Evolutionary conservation across 495 filamentous ascomycete species (phyloP).

Genomic region (Cercophora sp.): DNA sequence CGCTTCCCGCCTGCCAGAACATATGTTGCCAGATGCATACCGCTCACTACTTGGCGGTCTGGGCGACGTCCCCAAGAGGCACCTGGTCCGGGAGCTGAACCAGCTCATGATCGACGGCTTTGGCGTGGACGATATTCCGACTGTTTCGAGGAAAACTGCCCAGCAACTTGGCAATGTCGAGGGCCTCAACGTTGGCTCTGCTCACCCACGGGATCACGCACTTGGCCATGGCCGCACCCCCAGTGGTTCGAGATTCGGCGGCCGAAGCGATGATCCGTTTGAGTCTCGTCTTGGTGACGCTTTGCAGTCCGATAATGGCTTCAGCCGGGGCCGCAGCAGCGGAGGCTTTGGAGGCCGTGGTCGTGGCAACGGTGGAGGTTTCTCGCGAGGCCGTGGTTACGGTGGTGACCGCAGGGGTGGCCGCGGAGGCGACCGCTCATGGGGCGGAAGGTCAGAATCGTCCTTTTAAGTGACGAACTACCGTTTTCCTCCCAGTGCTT

Average conservation of each 20-base stretch:
- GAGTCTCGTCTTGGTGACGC: slow-evolving; percentile 17
- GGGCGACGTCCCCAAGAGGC: slow-evolving; percentile 33
- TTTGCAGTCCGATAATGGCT: slow-evolving; percentile 14
- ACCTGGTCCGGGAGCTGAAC: slow-evolving; percentile 56
- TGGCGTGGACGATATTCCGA: slow-evolving; percentile 56
- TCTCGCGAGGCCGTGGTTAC: background rate
- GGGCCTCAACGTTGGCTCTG: slow-evolving; percentile 23
- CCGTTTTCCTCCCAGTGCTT: too few species aligned
- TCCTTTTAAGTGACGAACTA: too few species aligned
- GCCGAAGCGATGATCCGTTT: slow-evolving; percentile 4
- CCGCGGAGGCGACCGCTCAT: background rate
- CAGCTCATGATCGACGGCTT: slow-evolving; percentile 57
- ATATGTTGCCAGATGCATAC: slow-evolving; percentile 38
- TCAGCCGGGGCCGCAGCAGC: background rate
- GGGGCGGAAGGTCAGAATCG: too few species aligned
- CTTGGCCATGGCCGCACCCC: slow-evolving; percentile 1
- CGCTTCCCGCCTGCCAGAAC: slow-evolving; percentile 26
- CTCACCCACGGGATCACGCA: background rate
- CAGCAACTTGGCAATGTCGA: slow-evolving; percentile 30
- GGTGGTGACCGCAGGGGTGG: background rate
- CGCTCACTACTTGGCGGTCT: slow-evolving; percentile 46
- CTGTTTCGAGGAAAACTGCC: slow-evolving; percentile 27
- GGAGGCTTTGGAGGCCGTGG: background rate
- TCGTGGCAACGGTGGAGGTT: background rate
- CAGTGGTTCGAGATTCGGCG: slow-evolving; percentile 5